Percentiles rank a stretch among this genome's conserved stretches.
These are phyloP conservation scores for Raphanus hybrid DNA, from an alignment of 441 rosid species.

Conservation along the genomic window DNA sequence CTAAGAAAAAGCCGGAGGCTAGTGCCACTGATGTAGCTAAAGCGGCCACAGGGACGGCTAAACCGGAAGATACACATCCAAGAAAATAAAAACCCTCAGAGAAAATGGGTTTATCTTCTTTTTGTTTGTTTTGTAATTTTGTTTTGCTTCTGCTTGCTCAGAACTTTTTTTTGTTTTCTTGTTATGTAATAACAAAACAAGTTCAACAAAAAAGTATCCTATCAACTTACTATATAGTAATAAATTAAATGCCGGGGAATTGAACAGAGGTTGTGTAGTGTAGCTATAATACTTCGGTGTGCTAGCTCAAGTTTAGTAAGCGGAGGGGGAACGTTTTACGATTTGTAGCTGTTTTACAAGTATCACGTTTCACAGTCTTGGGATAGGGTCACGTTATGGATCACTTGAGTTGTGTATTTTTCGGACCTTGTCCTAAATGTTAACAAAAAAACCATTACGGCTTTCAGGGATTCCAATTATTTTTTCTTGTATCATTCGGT, in stretches of 20 bases:
- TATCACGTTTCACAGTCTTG: slow-evolving; percentile 28
- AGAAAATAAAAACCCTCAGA: neutral
- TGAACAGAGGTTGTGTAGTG: neutral
- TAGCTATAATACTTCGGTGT: neutral
- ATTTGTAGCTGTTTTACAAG: slow-evolving; percentile 25
- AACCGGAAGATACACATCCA: slow-evolving; percentile 2
- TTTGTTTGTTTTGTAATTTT: slow-evolving; percentile 7
- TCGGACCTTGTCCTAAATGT: slow-evolving; percentile 48
- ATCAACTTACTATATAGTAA: neutral
- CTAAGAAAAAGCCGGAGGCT: neutral
- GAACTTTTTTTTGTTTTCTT: slow-evolving; percentile 1
- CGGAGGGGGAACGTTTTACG: neutral
- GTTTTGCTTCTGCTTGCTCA: slow-evolving; percentile 3
- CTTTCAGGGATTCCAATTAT: neutral
- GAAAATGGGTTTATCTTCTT: neutral
- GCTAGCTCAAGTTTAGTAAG: no score
- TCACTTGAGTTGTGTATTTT: slow-evolving; percentile 48
- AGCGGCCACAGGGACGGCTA: slow-evolving; percentile 3
- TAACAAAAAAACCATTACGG: no score
- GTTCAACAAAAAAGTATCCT: neutral
- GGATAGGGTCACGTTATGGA: slow-evolving; percentile 44
- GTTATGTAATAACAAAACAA: slow-evolving; percentile 23
- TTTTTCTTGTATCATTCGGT: neutral
- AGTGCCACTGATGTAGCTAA: slow-evolving; percentile 10
- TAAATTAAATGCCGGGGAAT: neutral